phyloP scores from a whole-genome alignment of 1,284 basidiomycete species.

The Trichosporon faecale region DNA sequence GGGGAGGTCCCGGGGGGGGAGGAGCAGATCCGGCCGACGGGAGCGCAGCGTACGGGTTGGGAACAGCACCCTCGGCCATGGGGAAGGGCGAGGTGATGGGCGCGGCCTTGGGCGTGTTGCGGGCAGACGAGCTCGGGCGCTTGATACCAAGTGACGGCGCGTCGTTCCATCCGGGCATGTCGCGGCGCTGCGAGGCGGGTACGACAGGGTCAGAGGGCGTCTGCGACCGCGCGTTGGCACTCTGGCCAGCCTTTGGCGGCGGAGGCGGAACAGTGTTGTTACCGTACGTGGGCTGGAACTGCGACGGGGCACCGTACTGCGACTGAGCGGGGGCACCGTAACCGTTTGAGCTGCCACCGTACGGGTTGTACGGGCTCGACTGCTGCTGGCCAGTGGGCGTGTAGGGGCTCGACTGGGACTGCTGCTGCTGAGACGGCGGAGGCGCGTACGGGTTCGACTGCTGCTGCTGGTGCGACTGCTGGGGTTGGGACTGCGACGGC shows the following conservation, averaged over 20 bases:
- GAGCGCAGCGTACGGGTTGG: conserved; percentile 6
- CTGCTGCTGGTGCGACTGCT: background rate
- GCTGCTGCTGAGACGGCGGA: conserved; percentile 3
- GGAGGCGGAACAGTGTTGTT: conserved; percentile 9
- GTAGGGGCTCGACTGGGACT: conserved; percentile 23
- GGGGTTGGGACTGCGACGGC: conserved; percentile 17
- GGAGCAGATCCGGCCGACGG: conserved; percentile 35
- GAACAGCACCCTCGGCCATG: conserved; percentile 54
- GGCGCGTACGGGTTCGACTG: background rate
- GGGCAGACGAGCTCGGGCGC: conserved; percentile 57
- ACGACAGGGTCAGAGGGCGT: conserved; percentile 35
- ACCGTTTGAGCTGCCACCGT: background rate
- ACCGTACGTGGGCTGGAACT: conserved; percentile 5
- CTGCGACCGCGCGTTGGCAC: conserved; percentile 14
- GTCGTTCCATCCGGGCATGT: conserved; percentile 89
- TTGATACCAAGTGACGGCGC: conserved; percentile 56
- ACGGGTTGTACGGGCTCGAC: conserved; percentile 11
- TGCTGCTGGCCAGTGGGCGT: conserved; percentile 22
- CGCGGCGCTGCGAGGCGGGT: conserved; percentile 53
- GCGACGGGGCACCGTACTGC: conserved; percentile 12
- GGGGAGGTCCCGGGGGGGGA: conserved; percentile 38
- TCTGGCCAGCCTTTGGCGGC: conserved; percentile 23
- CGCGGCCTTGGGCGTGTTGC: conserved; percentile 57
- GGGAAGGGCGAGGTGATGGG: conserved; percentile 89
- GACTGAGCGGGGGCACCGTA: background rate